A percentile compares a stretch with the other conserved stretches of the same genome.
These are phyloP conservation scores for Didymella sp. DNA, from an alignment of 2,329 filamentous ascomycete genomes.

Conservation along the genomic window DNA sequence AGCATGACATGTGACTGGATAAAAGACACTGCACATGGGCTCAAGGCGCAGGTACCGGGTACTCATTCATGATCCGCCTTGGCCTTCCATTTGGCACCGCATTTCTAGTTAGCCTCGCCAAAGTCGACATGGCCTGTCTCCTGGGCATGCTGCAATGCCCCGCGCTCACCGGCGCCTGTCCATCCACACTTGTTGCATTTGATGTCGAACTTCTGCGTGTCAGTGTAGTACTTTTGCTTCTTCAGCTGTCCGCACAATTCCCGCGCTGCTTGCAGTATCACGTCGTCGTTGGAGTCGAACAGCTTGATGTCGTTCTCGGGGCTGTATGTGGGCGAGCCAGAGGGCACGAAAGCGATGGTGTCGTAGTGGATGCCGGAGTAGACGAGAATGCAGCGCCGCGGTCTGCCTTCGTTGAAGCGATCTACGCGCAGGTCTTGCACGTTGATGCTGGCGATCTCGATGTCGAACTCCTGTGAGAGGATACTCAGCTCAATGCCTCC, in stretches of 20 bases:
- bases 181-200: slow-evolving; percentile 77
- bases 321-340: slow-evolving; percentile 65
- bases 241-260: slow-evolving; percentile 66
- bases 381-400: slow-evolving; percentile 76
- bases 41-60: too few relatives aligned
- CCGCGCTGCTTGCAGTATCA: slow-evolving; percentile 65
- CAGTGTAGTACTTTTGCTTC: slow-evolving; percentile 82
- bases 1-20: too few relatives aligned
- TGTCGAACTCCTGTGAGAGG: slow-evolving; percentile 80
- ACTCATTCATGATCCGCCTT: too few relatives aligned
- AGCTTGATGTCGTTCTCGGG: slow-evolving; percentile 82
- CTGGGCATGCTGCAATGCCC: slow-evolving; percentile 67
- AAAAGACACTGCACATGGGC: too few relatives aligned
- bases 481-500: slow-evolving; percentile 90
- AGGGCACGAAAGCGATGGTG: slow-evolving; percentile 74
- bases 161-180: slow-evolving; percentile 70
- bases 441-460: slow-evolving; percentile 86
- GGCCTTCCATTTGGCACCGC: neutral
- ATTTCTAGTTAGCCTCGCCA: slow-evolving; percentile 38
- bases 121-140: slow-evolving; percentile 58
- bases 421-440: slow-evolving; percentile 73
- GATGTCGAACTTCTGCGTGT: slow-evolving; percentile 80
- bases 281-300: slow-evolving; percentile 65
- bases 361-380: slow-evolving; percentile 97
- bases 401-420: slow-evolving; percentile 75